Percentiles rank a stretch among this genome's conserved stretches.
These are phyloP conservation scores for Citrus trifoliata DNA, from an alignment of 345 rosid genomes.

Conservation along the genomic window DNA sequence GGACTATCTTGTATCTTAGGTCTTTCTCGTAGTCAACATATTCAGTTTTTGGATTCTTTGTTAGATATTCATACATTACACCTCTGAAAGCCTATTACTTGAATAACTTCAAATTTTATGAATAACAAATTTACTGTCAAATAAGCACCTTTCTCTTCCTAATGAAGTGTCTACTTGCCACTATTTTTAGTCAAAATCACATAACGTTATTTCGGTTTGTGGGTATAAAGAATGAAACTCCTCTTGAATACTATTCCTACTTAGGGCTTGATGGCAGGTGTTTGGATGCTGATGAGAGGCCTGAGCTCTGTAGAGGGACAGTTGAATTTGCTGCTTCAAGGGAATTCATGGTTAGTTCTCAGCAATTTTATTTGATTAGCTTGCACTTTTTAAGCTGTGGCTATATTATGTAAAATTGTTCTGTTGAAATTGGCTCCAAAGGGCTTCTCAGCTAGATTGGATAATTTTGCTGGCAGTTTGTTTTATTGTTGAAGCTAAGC, in stretches of 20 bases:
- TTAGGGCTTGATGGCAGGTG: constrained; percentile 58
- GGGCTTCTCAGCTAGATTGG: neutral
- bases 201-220: neutral
- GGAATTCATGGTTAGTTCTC: constrained; percentile 79
- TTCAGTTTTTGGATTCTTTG: neutral
- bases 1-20: neutral
- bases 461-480: neutral
- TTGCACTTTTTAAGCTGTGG: neutral
- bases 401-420: neutral
- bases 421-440: neutral
- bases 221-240: constrained; percentile 32
- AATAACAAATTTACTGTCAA: neutral
- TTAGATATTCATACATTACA: neutral
- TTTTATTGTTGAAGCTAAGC: neutral
- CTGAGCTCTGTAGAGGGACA: constrained; percentile 56
- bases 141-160: no score
- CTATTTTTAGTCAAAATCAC: neutral
- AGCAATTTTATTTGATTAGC: neutral
- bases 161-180: neutral
- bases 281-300: constrained; percentile 61
- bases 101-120: neutral
- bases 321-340: constrained; percentile 72
- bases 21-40: neutral
- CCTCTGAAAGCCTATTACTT: neutral
- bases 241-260: constrained; percentile 50